These are phyloP conservation scores for Astragalus membranaceus DNA, from an alignment of 306 rosid species.

Conservation along the genomic window DNA sequence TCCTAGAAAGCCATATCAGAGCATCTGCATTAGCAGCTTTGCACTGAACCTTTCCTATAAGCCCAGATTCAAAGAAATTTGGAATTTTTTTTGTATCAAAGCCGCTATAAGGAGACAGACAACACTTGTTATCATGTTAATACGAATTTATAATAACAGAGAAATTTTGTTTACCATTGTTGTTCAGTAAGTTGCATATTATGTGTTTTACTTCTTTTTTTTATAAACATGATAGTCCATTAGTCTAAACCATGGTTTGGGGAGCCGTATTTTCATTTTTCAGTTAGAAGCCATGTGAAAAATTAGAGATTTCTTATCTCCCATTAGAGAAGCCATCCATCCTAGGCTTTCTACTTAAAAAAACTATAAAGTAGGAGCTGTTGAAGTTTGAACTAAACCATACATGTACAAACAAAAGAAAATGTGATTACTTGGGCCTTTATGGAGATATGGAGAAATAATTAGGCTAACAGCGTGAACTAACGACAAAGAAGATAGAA, in stretches of 20 bases:
- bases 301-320: background rate
- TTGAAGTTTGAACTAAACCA: constrained; percentile 12
- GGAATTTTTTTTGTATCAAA: background rate
- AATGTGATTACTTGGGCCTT: background rate
- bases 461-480: background rate
- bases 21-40: background rate
- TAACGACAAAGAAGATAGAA: background rate
- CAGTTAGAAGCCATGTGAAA: background rate
- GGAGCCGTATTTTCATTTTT: background rate
- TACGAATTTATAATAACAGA: background rate
- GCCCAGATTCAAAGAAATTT: background rate
- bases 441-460: background rate
- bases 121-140: background rate
- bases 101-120: background rate
- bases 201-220: background rate
- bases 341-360: constrained; percentile 24
- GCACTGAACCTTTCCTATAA: background rate
- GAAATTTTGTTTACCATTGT: background rate
- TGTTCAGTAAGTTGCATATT: background rate
- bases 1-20: background rate
- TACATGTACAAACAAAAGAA: constrained; percentile 6
- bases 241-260: background rate
- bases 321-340: background rate
- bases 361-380: constrained; percentile 10
- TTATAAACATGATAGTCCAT: background rate